Evolutionary conservation across 345 rosid genomes (phyloP).

Genomic region (Eucalyptus paniculata): DNA sequence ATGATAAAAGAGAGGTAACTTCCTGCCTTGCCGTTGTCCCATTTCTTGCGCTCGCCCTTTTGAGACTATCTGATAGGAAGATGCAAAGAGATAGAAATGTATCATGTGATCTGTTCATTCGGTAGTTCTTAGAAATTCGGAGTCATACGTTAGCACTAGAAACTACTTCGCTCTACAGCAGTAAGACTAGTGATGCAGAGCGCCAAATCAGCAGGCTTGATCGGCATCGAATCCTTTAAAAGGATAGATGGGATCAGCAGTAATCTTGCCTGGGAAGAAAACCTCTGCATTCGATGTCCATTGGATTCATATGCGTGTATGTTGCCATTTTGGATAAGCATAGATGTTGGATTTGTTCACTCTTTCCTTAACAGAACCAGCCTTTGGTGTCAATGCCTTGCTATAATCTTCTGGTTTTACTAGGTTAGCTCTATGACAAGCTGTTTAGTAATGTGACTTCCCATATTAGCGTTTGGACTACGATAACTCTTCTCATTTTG

Average conservation of each 20-base stretch:
- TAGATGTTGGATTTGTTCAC: not conserved
- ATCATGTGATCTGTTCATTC: not conserved
- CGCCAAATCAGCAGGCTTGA: too few species aligned
- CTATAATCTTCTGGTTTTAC: not conserved
- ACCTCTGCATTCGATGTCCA: not conserved
- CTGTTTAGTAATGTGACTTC: not conserved
- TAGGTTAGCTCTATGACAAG: not conserved
- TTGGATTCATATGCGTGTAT: accelerated
- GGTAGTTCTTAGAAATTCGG: not conserved
- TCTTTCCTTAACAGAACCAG: not conserved
- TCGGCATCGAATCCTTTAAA: accelerated
- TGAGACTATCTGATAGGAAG: too few species aligned
- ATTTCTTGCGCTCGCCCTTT: not conserved
- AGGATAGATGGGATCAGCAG: not conserved
- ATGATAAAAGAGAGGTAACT: slow-evolving; percentile 38
- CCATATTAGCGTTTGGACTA: not conserved
- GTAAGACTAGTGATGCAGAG: not conserved
- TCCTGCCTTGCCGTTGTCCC: not conserved
- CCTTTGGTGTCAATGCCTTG: not conserved
- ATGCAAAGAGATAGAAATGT: not conserved
- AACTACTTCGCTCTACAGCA: too few species aligned
- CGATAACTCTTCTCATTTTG: not conserved
- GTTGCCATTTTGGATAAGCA: not conserved
- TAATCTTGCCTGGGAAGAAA: too few species aligned
- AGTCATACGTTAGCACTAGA: too few species aligned